A percentile compares a stretch with the other conserved stretches of the same genome.
Evolutionary conservation across 2,329 filamentous ascomycete genomes (phyloP).

Genomic region (Epichloe gansuensis): DNA sequence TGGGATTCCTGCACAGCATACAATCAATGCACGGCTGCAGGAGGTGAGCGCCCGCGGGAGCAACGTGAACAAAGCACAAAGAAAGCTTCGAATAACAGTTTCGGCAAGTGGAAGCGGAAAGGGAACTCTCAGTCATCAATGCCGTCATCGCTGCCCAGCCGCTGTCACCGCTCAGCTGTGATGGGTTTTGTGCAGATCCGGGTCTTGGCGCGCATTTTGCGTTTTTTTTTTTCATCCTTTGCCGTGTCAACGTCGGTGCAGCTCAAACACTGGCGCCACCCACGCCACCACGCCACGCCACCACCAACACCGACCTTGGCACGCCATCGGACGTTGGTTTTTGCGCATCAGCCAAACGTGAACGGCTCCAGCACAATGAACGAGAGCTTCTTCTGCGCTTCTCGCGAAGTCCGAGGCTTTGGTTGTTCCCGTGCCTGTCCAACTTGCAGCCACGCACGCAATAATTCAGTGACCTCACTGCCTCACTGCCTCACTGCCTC

Average conservation of each 20-base stretch:
- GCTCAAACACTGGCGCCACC: background rate
- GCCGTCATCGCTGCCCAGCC: background rate
- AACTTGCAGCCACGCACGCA: background rate
- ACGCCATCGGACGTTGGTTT: too few relatives aligned
- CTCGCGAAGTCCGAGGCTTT: background rate
- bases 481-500: too few relatives aligned
- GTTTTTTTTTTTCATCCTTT: too few relatives aligned
- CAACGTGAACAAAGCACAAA: too few relatives aligned
- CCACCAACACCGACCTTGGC: background rate
- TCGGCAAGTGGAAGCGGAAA: too few relatives aligned
- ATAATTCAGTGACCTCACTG: too few relatives aligned
- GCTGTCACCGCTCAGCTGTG: conserved; percentile 6
- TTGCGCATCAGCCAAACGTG: too few relatives aligned
- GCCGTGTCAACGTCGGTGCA: background rate
- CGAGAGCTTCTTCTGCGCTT: background rate
- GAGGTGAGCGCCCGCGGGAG: too few relatives aligned
- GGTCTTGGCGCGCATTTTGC: background rate
- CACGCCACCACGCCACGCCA: background rate
- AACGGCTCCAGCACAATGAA: background rate
- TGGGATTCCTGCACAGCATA: too few relatives aligned
- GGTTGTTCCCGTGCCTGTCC: background rate
- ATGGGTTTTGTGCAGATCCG: conserved; percentile 7
- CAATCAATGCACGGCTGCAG: too few relatives aligned
- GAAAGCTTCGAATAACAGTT: too few relatives aligned
- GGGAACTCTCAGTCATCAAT: background rate